These are phyloP conservation scores for Conticribra guillardii DNA, from an alignment of 108 stramenopile genomes.

Conservation along the genomic window DNA sequence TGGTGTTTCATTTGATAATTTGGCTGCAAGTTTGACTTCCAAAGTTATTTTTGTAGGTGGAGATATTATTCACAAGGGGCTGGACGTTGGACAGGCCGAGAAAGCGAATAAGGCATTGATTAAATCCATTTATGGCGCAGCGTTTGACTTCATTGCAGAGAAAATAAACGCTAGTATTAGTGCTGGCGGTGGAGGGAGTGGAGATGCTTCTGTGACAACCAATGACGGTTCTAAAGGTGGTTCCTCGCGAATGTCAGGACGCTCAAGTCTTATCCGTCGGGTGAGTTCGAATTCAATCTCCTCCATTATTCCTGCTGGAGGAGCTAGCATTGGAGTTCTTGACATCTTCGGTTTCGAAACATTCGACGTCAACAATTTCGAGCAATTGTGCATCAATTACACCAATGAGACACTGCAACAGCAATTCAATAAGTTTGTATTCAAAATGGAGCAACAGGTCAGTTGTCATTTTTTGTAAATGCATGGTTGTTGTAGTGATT, in stretches of 20 bases:
- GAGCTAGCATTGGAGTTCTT: conserved; percentile 62
- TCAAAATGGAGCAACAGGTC: conserved; percentile 90
- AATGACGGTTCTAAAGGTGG: conserved; percentile 9
- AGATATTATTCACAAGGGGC: conserved; percentile 61
- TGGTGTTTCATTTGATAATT: conserved; percentile 61
- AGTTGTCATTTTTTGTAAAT: conserved; percentile 43
- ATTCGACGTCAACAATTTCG: conserved; percentile 91
- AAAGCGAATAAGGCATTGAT: conserved; percentile 91
- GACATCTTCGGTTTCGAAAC: conserved; percentile 99
- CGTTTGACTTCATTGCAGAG: conserved; percentile 77
- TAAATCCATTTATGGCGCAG: conserved; percentile 87
- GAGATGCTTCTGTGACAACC: too few species aligned
- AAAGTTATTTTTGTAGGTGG: conserved; percentile 61
- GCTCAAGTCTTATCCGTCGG: not conserved
- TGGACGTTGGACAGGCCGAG: conserved; percentile 60
- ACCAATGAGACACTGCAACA: conserved; percentile 96
- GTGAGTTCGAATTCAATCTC: not conserved
- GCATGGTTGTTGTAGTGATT: too few species aligned
- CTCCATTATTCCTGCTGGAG: conserved; percentile 43
- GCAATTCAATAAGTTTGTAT: conserved; percentile 94
- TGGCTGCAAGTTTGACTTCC: conserved; percentile 64
- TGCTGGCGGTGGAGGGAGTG: conserved; percentile 12
- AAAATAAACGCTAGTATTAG: conserved; percentile 58
- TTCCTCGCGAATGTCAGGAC: not conserved
- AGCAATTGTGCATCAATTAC: conserved; percentile 97